Conservation (phyloP, 805 yeast species). For the Pichia paraexigua region DNA sequence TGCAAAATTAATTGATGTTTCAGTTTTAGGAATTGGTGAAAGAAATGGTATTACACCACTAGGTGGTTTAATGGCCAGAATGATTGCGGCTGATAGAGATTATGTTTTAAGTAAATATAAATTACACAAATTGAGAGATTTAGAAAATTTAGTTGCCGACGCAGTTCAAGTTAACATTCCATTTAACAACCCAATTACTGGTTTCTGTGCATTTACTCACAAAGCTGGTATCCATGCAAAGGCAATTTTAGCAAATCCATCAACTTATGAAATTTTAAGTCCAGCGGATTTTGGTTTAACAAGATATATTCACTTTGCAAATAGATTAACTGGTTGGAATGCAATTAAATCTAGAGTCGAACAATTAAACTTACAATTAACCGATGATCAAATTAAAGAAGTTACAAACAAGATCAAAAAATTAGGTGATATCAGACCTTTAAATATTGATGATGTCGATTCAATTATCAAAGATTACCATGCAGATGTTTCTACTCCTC, state of each 20-base stretch:
- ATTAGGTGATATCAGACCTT: slow-evolving; percentile 90
- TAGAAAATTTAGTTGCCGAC: slow-evolving; percentile 93
- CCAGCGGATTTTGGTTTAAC: slow-evolving; percentile 95
- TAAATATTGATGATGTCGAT: slow-evolving; percentile 95
- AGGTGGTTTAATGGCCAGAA: slow-evolving; percentile 98
- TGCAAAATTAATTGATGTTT: slow-evolving; percentile 88
- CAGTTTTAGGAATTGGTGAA: slow-evolving; percentile 97
- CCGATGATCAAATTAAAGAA: slow-evolving; percentile 92
- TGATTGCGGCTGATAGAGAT: slow-evolving; percentile 97
- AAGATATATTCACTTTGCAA: slow-evolving; percentile 95
- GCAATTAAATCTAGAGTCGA: slow-evolving; percentile 98
- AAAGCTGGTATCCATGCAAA: slow-evolving; percentile 99
- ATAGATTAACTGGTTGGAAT: slow-evolving; percentile 98
- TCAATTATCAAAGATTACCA: slow-evolving; percentile 93
- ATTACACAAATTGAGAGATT: slow-evolving; percentile 89
- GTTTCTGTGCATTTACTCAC: slow-evolving; percentile 99
- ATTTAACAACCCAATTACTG: slow-evolving; percentile 97
- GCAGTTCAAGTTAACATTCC: slow-evolving; percentile 97
- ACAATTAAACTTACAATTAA: slow-evolving; percentile 81
- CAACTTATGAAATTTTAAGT: slow-evolving; percentile 94
- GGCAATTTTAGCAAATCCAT: slow-evolving; percentile 96
- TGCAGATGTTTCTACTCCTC: slow-evolving; percentile 59
- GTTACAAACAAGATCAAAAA: slow-evolving; percentile 89
- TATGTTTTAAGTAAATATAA: slow-evolving; percentile 92
- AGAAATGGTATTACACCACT: slow-evolving; percentile 97